Evolutionary conservation across 2,329 filamentous ascomycete species (phyloP).

Genomic region (Intubia oerlemansii): DNA sequence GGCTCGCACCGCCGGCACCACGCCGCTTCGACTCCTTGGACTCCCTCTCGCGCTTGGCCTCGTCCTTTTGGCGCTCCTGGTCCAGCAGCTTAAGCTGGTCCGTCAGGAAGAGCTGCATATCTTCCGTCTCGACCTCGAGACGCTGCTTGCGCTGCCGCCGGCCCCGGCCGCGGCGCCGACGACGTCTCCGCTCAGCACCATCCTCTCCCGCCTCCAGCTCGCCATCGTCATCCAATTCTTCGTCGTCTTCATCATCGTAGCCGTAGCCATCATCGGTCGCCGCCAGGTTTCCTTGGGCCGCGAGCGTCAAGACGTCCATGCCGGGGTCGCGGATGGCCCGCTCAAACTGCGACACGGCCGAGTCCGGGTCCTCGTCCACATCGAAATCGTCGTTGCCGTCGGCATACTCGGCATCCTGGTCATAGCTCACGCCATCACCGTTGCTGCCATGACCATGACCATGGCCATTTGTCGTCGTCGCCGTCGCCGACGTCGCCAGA

Average conservation of each 20-base stretch:
- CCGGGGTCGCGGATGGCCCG: constrained; percentile 59
- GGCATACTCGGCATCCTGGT: not conserved
- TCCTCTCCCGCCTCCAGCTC: not conserved
- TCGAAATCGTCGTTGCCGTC: constrained; percentile 7
- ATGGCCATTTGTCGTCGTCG: not conserved
- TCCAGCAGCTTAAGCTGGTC: constrained; percentile 61
- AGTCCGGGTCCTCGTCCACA: constrained; percentile 18
- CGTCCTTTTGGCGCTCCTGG: constrained; percentile 25
- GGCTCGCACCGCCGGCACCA: constrained; percentile 6
- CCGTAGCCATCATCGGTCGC: too few relatives aligned
- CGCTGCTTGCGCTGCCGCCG: constrained; percentile 1
- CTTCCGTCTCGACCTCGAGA: constrained; percentile 44
- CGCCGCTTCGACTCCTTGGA: constrained; percentile 15
- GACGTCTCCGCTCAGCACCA: not conserved
- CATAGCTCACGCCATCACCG: not conserved
- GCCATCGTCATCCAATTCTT: not conserved
- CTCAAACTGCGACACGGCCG: constrained; percentile 55
- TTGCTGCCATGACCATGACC: too few relatives aligned
- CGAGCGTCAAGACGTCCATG: constrained; percentile 34
- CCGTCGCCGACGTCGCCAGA: not conserved
- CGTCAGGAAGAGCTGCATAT: constrained; percentile 58
- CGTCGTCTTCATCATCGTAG: not conserved
- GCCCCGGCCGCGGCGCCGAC: not conserved
- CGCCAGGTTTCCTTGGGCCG: constrained; percentile 20
- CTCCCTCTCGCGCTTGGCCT: constrained; percentile 18